Percentiles rank a stretch among this genome's conserved stretches.
Conservation (phyloP, 495 filamentous ascomycete genomes). For the Penicillium egyptiacum region DNA sequence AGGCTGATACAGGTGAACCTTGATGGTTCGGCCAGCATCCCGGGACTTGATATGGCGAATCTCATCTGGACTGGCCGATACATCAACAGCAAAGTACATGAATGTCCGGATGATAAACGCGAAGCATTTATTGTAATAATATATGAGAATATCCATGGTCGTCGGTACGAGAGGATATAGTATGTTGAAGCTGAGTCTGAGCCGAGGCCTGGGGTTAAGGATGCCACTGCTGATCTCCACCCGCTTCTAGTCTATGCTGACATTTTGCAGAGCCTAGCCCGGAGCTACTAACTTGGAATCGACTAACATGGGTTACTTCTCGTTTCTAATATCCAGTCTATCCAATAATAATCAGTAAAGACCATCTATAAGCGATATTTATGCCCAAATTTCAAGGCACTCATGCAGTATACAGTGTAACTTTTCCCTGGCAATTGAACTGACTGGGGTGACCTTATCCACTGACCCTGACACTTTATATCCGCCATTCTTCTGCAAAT, state of each 20-base stretch:
- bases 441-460: background rate
- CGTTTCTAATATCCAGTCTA: background rate
- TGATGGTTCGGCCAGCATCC: conserved; percentile 44
- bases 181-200: background rate
- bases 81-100: background rate
- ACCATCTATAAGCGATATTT: background rate
- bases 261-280: background rate
- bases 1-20: conserved; percentile 46
- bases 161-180: background rate
- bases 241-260: background rate
- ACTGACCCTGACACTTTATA: background rate
- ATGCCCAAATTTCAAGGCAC: background rate
- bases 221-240: conserved; percentile 10
- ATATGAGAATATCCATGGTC: conserved; percentile 25
- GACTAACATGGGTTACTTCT: background rate
- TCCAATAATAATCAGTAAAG: background rate
- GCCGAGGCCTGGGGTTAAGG: conserved; percentile 14
- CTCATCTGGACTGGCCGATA: conserved; percentile 31
- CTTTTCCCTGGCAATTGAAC: background rate
- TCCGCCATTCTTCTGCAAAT: background rate
- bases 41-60: conserved; percentile 43
- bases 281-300: background rate
- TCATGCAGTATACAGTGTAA: background rate
- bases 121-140: conserved; percentile 29
- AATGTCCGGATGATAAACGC: conserved; percentile 13